These are phyloP conservation scores for Canavalia gladiata DNA, from an alignment of 306 rosid species.

Conservation along the genomic window DNA sequence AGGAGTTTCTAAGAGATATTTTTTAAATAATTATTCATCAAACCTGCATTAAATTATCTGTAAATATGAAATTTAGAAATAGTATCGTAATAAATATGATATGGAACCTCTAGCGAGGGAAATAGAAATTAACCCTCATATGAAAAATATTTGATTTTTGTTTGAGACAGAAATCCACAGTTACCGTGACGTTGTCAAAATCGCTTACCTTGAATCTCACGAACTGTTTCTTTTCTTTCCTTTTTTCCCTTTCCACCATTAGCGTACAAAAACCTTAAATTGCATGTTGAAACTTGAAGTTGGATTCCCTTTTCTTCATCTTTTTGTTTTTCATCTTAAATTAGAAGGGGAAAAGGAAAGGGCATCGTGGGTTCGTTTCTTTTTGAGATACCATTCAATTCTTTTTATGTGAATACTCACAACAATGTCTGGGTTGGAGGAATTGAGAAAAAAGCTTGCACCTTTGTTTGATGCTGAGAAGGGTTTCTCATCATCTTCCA, in stretches of 20 bases:
- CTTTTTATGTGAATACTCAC: constrained; percentile 10
- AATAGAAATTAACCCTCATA: too few relatives aligned
- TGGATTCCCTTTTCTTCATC: background rate
- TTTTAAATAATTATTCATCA: too few relatives aligned
- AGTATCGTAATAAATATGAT: too few relatives aligned
- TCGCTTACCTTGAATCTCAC: constrained; percentile 22
- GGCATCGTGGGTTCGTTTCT: constrained; percentile 9
- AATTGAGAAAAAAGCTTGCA: constrained; percentile 82
- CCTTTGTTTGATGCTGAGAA: constrained; percentile 71
- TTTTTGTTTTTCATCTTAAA: background rate
- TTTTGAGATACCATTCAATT: constrained; percentile 12
- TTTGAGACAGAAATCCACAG: background rate
- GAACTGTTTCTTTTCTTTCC: background rate
- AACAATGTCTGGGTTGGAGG: constrained; percentile 91
- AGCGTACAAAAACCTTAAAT: constrained; percentile 4
- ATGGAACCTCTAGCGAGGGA: too few relatives aligned
- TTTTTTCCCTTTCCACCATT: background rate
- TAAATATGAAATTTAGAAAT: too few relatives aligned
- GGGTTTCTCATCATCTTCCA: constrained; percentile 73
- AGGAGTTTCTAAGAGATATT: too few relatives aligned
- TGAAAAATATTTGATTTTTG: background rate
- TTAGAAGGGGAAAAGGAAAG: background rate
- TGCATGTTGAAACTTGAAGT: background rate
- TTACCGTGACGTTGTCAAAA: background rate
- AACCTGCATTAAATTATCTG: too few relatives aligned